These are phyloP conservation scores for Balakata baccata DNA, from an alignment of 345 rosid genomes.

Conservation along the genomic window DNA sequence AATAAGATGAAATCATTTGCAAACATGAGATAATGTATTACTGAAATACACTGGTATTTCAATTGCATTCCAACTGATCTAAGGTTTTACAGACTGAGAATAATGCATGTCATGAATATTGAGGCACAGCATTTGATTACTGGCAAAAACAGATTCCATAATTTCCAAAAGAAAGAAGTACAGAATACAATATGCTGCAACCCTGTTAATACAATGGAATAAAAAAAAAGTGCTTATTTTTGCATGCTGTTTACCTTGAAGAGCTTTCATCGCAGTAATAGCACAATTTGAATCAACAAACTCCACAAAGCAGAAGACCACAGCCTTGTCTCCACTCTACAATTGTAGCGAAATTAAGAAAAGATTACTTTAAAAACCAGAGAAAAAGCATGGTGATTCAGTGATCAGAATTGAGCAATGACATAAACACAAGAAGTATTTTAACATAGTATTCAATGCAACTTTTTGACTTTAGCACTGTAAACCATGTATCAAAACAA, in stretches of 20 bases:
- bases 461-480: neutral
- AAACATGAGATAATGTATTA: neutral
- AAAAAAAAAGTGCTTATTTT: neutral
- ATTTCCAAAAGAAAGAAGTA: neutral
- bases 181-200: neutral
- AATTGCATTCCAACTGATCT: neutral
- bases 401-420: neutral
- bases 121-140: neutral
- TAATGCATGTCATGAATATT: neutral
- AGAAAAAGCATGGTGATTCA: neutral
- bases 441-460: conserved; percentile 3
- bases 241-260: conserved; percentile 43
- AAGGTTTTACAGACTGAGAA: neutral
- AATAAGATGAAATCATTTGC: neutral
- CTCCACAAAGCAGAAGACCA: conserved; percentile 59
- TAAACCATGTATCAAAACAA: neutral
- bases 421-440: neutral
- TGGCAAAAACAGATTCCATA: neutral
- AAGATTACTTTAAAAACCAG: neutral
- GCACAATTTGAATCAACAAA: conserved; percentile 49
- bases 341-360: conserved; percentile 10
- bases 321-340: conserved; percentile 51
- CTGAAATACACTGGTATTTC: neutral
- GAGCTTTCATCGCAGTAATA: conserved; percentile 52
- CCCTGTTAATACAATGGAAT: neutral